Conservation (phyloP, 2,329 filamentous ascomycete species). For the Pestalotiopsis sp. region DNA sequence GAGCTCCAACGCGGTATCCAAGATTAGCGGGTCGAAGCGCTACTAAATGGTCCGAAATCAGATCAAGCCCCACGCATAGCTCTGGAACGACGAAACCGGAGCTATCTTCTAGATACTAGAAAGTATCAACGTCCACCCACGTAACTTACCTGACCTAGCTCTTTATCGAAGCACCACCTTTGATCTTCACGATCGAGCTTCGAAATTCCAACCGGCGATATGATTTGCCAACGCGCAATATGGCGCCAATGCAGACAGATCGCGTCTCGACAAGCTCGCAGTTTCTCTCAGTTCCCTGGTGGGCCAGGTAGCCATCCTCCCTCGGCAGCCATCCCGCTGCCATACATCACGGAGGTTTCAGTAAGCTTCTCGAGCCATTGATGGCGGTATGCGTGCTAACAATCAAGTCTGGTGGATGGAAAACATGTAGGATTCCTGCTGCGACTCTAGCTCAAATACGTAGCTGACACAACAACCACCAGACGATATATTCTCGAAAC, state of each 20-base stretch:
- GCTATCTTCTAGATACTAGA: background rate
- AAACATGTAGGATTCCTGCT: constrained; percentile 62
- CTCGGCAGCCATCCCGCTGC: constrained; percentile 48
- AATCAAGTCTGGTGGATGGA: constrained; percentile 69
- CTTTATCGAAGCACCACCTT: background rate
- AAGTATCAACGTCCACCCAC: background rate
- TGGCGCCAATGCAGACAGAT: constrained; percentile 36
- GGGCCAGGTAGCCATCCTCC: constrained; percentile 30
- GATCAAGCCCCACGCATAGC: background rate
- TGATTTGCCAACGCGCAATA: constrained; percentile 36
- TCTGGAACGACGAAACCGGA: background rate
- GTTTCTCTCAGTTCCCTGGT: constrained; percentile 43
- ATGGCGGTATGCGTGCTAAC: constrained; percentile 27
- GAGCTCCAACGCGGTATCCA: background rate
- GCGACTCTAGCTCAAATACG: constrained; percentile 29
- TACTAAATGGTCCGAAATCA: background rate
- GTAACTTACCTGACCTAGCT: background rate
- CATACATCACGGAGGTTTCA: constrained; percentile 58
- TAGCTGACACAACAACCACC: constrained; percentile 25
- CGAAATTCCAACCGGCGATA: constrained; percentile 17
- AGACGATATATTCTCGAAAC: constrained; percentile 83
- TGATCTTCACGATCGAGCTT: background rate
- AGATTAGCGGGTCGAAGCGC: background rate
- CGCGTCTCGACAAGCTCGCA: constrained; percentile 35
- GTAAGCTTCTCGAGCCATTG: constrained; percentile 32